Evolutionary conservation across 2,329 filamentous ascomycete genomes (phyloP), one percentile per base, ranked within the genome.

Genomic region (Arachnopeziza araneosa): DNA sequence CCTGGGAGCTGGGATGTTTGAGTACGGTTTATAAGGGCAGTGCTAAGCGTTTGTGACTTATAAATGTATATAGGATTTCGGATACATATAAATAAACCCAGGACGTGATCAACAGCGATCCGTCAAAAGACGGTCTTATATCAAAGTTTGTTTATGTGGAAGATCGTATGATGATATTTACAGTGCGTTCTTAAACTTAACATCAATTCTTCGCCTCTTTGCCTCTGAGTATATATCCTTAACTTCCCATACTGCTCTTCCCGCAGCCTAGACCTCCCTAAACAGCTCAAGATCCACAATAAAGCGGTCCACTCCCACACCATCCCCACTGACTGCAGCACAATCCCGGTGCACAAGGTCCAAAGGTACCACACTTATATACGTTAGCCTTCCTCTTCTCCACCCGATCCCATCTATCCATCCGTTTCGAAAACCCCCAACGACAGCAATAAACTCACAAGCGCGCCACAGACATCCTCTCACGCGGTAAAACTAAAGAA

Each of bases 1-100:
- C 79, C 62, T 44, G 54, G 50, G 19, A 67, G 66, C 62, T 62
- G 52, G 51, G 65, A 67, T 52, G 60, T 69, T 55, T 70, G 58
- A 56, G 52, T 21, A 21, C 24, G 14, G 50, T 50, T 17, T 54
- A 10, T 12, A 22, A n/a, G 19, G 19, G 14, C 9, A 4, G 14
- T 8, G 14, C 26, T 30, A 9, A 30, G 26, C 26, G 8, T 30
- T 53, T 44, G 36, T 44, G 36, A 19, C n/a, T n/a, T n/a, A 44
- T 19, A 44, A 14, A 12, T 44, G 10, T 6, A 44, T 44, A 44
- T 17, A 44, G 10, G 4, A 44, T 14, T 44, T 44, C 3, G 12
- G 5, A 8, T 4, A 19, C 17, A 44, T 44, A 44, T 30, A 19
- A 44, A 44, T 44, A 44, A 19, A 14, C 36, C 36, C 4, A 44